Base-by-base conservation (phyloP, 2,329 filamentous ascomycete genomes). In the Raffaelea albimanens region DNA sequence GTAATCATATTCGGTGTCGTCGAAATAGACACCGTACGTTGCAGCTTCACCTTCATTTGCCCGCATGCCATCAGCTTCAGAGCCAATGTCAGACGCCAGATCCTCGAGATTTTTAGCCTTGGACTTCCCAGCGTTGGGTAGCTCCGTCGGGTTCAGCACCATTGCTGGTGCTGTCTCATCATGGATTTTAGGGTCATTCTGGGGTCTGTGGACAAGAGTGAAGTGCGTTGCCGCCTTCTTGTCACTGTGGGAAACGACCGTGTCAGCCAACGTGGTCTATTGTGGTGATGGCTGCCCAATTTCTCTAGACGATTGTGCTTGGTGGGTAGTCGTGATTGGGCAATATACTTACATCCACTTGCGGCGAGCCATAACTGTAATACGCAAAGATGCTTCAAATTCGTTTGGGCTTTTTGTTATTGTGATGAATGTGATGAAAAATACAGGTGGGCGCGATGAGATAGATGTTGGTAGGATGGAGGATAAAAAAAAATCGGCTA, bases 141-240 rank as follows among this genome's bases (percentile, higher is more conserved):
- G 64, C 57, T 69, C 68, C 40, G 71, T 80, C 50, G 72, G 87
- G 62, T 93, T 87, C 55, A 98, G 80, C 61, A 98, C 85, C 80
- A 95, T 93, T 56, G 88, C 83, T 43, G 91, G 86, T 47, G 88
- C 90, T 59, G 83, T 77, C 58, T 84, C 78, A 71, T 98, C 90
- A 76, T 98, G 85, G 63, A 98, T 96, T 59, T 91, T 80, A 42
- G 94, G 93, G 66, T 98, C 93, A 80, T 96, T 88, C 69, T 98
- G 94, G 31, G 91, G 87, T 61, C 93, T 87, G 69, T 96, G 87
- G 59, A 97, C 88, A 63, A 98, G 85, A 57, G 85, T 85, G 68
- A 95, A 97, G 68, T 90, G 93, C 64, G 87, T 85, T 58, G 93
- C 90, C 51, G 78, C 85, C 68, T 95, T 95, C 72, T 95, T 96